Evolutionary conservation across 2,329 filamentous ascomycete genomes (phyloP).

Genomic region (Gnomoniopsis smithogilvyi): DNA sequence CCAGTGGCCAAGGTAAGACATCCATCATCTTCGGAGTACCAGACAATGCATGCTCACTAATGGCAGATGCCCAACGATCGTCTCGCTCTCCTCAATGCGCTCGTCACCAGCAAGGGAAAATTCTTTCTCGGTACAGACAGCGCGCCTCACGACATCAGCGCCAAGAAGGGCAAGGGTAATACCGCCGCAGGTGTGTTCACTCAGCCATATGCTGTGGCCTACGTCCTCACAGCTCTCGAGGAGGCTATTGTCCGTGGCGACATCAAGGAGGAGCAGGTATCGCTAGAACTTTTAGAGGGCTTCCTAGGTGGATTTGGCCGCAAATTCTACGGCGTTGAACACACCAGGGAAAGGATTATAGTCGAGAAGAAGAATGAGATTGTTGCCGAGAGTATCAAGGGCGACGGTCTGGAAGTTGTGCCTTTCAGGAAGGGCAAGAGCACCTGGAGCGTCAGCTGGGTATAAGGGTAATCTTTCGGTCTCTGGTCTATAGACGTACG

Average conservation of each 20-base stretch:
- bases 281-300: constrained; percentile 49
- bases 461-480: not conserved
- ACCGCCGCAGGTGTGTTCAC: constrained; percentile 77
- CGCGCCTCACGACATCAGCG: constrained; percentile 59
- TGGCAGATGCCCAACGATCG: constrained; percentile 54
- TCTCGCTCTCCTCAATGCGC: constrained; percentile 66
- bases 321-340: constrained; percentile 52
- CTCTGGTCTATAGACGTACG: constrained; percentile 8
- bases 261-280: constrained; percentile 49
- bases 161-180: constrained; percentile 55
- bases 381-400: constrained; percentile 52
- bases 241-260: constrained; percentile 55
- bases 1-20: constrained; percentile 53
- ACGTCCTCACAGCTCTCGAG: constrained; percentile 58
- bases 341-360: constrained; percentile 52
- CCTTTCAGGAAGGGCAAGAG: constrained; percentile 62
- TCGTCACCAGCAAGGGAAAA: constrained; percentile 56
- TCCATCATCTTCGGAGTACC: not conserved
- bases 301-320: constrained; percentile 54
- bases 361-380: constrained; percentile 53
- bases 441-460: constrained; percentile 47
- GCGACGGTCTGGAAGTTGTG: constrained; percentile 58
- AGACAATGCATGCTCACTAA: not conserved
- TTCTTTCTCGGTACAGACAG: constrained; percentile 74
- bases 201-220: constrained; percentile 62